Evolutionary conservation across 352 stramenopile genomes (phyloP), one percentile per base, ranked within the genome.

Genomic region (Aphanomyces cochlioides): DNA sequence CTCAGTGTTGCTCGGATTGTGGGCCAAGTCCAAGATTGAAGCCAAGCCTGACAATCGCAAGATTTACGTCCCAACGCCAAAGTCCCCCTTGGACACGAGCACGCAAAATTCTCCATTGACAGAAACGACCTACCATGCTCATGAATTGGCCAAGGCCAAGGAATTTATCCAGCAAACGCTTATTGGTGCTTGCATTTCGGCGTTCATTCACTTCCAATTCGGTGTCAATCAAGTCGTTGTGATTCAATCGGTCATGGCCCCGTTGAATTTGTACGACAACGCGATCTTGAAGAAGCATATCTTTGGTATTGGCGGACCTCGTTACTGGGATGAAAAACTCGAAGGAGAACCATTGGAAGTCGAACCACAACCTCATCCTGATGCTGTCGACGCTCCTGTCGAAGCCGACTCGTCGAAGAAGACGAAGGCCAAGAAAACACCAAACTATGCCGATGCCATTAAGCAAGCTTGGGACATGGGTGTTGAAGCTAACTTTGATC

Each of bases 191-290:
- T 79, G 56, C 58, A 93, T 93, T 74, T 89, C 85, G 57, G 80
- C 75, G 47, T 79, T 93, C 56, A 89, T 93, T 71, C 85, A 93
- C 77, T 81, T 93, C 66, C 89, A 90, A 67, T 89, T 93, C 80
- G 84, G 85, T 56, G 84, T 93, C 38, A 93, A 93, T 78, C 85
- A 93, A 67, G 85, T 93, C n/a, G 82, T 93, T 57, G 74, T 93
- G 70, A 93, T 93, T 74, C 85, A 93, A 74, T 85, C 84, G 56
- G 77, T 92, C 74, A 93, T 93, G 85, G 86, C 83, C 65, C 85
- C 85, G 57, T 79, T 93, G 63, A 93, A 93, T 74, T 74, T 93
- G 1, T 93, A 83, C 74, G 85, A 93, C 73, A 93, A 93, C 65
- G 59, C 77, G 37, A 79, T 93, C 39, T 80, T 93, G 64, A 81